Conservation (phyloP, 2,329 filamentous ascomycete genomes). For the Phaeophleospora eucalypticola region DNA sequence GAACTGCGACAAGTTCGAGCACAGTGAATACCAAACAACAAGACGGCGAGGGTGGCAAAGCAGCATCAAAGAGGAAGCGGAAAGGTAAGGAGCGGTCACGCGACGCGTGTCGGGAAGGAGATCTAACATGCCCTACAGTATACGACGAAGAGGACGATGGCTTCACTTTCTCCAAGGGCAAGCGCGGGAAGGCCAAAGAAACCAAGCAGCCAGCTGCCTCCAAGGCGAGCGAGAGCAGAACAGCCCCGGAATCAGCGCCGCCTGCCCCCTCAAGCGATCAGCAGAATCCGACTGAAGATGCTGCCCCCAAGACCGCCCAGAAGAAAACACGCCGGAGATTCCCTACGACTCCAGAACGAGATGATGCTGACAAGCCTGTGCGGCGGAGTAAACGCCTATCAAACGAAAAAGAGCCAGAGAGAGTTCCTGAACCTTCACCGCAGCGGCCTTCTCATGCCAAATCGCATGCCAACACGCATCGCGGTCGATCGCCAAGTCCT, state of each 20-base stretch:
- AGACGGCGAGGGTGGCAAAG: slow-evolving; percentile 27
- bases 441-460: slow-evolving; percentile 24
- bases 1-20: slow-evolving; percentile 33
- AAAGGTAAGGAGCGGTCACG: slow-evolving; percentile 26
- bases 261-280: slow-evolving; percentile 6
- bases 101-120: not conserved
- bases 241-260: slow-evolving; percentile 16
- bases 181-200: slow-evolving; percentile 29
- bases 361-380: slow-evolving; percentile 29
- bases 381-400: slow-evolving; percentile 45
- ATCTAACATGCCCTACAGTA: slow-evolving; percentile 14
- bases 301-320: slow-evolving; percentile 25
- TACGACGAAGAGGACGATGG: slow-evolving; percentile 46
- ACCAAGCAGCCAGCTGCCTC: slow-evolving; percentile 31
- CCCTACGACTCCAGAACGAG: slow-evolving; percentile 33
- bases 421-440: slow-evolving; percentile 26
- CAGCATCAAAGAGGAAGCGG: slow-evolving; percentile 34
- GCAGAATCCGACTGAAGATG: slow-evolving; percentile 17
- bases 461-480: slow-evolving; percentile 22
- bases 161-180: slow-evolving; percentile 45
- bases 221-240: slow-evolving; percentile 11
- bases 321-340: slow-evolving; percentile 33
- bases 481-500: slow-evolving; percentile 28
- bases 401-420: slow-evolving; percentile 36
- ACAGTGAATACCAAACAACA: slow-evolving; percentile 34